Conservation (phyloP, 2,329 filamentous ascomycete genomes). For the Botrytis cinerea region DNA sequence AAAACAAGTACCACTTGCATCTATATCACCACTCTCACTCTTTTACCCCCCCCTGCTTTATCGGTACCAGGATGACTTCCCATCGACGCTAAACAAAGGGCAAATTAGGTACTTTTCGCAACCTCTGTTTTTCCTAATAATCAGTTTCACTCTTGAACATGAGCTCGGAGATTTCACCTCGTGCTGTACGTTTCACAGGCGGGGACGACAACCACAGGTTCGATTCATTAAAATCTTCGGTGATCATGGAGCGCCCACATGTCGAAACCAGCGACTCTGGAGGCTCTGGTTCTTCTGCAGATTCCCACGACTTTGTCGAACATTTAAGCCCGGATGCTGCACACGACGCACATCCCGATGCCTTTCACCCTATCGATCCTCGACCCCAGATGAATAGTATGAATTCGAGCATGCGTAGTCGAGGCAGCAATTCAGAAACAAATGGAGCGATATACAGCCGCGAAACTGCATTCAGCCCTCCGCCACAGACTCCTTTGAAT, state of each 20-base stretch:
- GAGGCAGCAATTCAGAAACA: slow-evolving; percentile 46
- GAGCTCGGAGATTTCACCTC: slow-evolving; percentile 53
- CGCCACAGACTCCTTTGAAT: slow-evolving; percentile 44
- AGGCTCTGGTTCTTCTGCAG: slow-evolving; percentile 34
- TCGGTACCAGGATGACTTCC: slow-evolving; percentile 15
- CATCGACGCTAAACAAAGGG: slow-evolving; percentile 27
- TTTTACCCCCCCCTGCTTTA: slow-evolving; percentile 14
- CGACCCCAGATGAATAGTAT: slow-evolving; percentile 36
- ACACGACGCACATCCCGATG: slow-evolving; percentile 29
- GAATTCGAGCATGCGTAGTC: slow-evolving; percentile 44
- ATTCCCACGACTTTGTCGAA: slow-evolving; percentile 39
- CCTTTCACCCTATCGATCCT: slow-evolving; percentile 34
- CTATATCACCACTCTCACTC: not conserved
- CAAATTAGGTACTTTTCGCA: slow-evolving; percentile 24
- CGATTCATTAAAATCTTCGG: slow-evolving; percentile 47
- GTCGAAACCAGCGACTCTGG: slow-evolving; percentile 49
- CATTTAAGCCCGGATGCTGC: slow-evolving; percentile 29
- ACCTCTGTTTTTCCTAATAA: slow-evolving; percentile 18
- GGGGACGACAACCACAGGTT: slow-evolving; percentile 49
- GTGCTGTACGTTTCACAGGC: slow-evolving; percentile 58
- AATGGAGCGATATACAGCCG: slow-evolving; percentile 31
- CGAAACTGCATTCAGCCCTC: slow-evolving; percentile 32
- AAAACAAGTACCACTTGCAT: not conserved
- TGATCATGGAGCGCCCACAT: slow-evolving; percentile 40
- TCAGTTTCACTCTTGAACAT: slow-evolving; percentile 28